phyloP scores from a whole-genome alignment of 352 stramenopile species.

The Phytophthora chlamydospora region DNA sequence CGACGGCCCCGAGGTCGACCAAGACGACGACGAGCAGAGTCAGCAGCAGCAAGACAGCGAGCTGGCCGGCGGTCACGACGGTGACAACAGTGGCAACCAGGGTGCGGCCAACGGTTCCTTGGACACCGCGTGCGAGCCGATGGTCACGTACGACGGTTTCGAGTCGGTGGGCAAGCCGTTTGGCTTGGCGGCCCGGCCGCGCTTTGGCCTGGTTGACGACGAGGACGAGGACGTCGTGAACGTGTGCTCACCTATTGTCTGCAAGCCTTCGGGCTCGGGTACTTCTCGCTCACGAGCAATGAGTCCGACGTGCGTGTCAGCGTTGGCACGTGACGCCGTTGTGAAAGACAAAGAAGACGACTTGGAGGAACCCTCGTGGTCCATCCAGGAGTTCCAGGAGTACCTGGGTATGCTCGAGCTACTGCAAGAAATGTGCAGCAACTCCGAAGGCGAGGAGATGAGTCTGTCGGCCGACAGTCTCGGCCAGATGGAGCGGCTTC shows the following conservation, averaged over 20 bases:
- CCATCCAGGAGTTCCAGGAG: constrained; percentile 45
- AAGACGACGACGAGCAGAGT: constrained; percentile 25
- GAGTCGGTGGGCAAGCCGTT: constrained; percentile 30
- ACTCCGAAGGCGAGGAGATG: constrained; percentile 29
- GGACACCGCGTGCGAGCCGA: constrained; percentile 38
- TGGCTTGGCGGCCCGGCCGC: constrained; percentile 8
- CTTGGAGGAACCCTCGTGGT: constrained; percentile 33
- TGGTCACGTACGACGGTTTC: constrained; percentile 48
- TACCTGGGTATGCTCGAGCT: constrained; percentile 53
- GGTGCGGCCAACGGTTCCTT: constrained; percentile 15
- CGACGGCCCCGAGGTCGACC: constrained; percentile 12
- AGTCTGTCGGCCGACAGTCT: constrained; percentile 41
- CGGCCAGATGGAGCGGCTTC: constrained; percentile 52
- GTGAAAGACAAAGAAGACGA: constrained; percentile 1
- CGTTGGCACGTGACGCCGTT: constrained; percentile 17
- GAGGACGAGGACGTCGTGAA: constrained; percentile 45
- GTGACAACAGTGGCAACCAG: constrained; percentile 19
- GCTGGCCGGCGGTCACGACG: background rate
- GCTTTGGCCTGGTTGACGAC: constrained; percentile 12
- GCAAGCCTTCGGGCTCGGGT: constrained; percentile 9
- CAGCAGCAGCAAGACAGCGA: constrained; percentile 30
- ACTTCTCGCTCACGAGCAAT: background rate
- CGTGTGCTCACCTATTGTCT: constrained; percentile 41
- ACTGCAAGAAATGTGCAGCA: constrained; percentile 41
- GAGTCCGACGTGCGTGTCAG: constrained; percentile 35